These are phyloP conservation scores for Dictyostelium capitatum DNA, from an alignment of 78 protist genomes.

Conservation along the genomic window DNA sequence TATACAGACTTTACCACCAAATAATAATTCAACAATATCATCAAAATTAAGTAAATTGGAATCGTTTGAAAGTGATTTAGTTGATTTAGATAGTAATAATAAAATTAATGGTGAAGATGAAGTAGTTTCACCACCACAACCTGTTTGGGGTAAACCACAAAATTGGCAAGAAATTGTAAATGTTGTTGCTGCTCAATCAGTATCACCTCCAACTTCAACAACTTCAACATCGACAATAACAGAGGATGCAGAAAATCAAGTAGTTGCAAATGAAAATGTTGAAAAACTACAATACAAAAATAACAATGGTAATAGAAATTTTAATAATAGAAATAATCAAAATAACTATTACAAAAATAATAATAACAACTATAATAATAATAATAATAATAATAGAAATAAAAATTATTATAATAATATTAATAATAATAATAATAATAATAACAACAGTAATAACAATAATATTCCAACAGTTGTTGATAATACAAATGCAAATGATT, in stretches of 20 bases:
- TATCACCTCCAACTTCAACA: background rate
- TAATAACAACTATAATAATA: background rate
- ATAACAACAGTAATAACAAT: background rate
- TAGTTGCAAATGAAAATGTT: background rate
- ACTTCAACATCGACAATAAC: background rate
- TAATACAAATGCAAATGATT: too few species aligned
- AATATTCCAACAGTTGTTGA: too few species aligned
- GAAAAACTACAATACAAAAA: background rate
- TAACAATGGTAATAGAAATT: background rate
- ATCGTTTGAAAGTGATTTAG: background rate
- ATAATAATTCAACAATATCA: background rate
- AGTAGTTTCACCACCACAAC: background rate
- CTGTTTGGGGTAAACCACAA: constrained; percentile 20
- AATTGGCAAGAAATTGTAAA: constrained; percentile 36
- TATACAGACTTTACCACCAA: background rate
- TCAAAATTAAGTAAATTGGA: background rate
- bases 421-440: background rate
- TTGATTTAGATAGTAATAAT: too few species aligned
- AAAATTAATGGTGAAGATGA: background rate
- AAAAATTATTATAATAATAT: too few species aligned
- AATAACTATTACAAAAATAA: background rate
- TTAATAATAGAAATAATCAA: background rate
- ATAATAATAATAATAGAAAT: background rate
- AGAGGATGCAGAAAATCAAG: background rate
- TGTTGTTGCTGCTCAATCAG: background rate